Evolutionary conservation across 164 flowering plant species (phyloP).

Genomic region (Vitis rotundifolia): DNA sequence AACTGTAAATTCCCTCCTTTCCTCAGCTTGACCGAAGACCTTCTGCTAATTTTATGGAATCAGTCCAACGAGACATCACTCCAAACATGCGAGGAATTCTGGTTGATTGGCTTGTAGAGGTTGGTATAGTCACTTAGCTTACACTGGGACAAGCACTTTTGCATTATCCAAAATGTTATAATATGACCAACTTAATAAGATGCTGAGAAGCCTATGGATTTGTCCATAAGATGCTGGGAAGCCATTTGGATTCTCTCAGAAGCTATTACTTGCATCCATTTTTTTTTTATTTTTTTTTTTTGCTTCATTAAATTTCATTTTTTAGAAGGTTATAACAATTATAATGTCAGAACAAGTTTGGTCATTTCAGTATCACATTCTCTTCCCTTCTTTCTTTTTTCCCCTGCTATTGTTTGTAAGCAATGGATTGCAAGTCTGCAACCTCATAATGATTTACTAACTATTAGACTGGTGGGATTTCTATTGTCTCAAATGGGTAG

Average conservation of each 20-base stretch:
- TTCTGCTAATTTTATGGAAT: slow-evolving; percentile 70
- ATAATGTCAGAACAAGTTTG: neutral
- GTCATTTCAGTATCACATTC: neutral
- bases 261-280: neutral
- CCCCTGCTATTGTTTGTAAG: too few relatives aligned
- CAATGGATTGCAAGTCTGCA: too few relatives aligned
- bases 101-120: slow-evolving; percentile 99
- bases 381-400: neutral
- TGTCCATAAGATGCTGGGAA: neutral
- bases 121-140: slow-evolving; percentile 21
- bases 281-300: neutral
- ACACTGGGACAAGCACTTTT: neutral
- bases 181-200: neutral
- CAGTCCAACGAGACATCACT: slow-evolving; percentile 71
- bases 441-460: too few relatives aligned
- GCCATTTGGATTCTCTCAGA: neutral
- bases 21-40: slow-evolving; percentile 74
- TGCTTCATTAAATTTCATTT: neutral
- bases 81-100: slow-evolving; percentile 86
- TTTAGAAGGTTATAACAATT: neutral
- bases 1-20: slow-evolving; percentile 8
- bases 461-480: neutral
- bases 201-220: neutral
- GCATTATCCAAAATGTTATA: too few relatives aligned
- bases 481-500: neutral